Evolutionary conservation across 1,284 basidiomycete genomes (phyloP), one percentile per base, ranked within the genome.

Genomic region (Trichosporon coremiiforme): DNA sequence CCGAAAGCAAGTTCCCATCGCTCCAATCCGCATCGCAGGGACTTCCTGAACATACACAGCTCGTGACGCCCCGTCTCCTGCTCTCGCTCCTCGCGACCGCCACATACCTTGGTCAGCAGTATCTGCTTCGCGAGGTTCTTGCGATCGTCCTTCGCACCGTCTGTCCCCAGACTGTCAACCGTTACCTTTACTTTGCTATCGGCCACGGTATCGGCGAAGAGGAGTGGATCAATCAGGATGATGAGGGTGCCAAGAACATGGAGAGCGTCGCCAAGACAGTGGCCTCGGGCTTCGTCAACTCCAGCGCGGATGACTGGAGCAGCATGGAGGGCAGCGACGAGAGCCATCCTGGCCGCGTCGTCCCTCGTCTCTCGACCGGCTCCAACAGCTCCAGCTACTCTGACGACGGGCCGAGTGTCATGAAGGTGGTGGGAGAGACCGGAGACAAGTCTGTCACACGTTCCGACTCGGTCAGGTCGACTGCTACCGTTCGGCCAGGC

Each of bases 71-170:
- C 4, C 87, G 89, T 7, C 90, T 97, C 78, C 87, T 97, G 1
- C 86, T 95, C 12, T 95, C 93, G 5, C 87, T 96, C 17, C 87
- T 96, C 35, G 92, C 93, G 0, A 94, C 93, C 5, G 87, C 93
- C 0, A 88, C 92, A 57, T 97, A 94, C 81, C 89, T 98, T 38
- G 91, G 91, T 53, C 90, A 95, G 29, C 91, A 92, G 0, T 86
- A 89, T 13, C 81, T 95, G 33, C 89, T 91, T 22, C 87, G 91
- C 1, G 90, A 93, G 74, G 90, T 92, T 0, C 85, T 95, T 22
- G 86, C 88, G 0, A 85, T 88, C 65, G 88, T 96, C 25, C 85
- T 95, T 29, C 87, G 85, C 70, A 91, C 92, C 0, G 86, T 96
- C 53, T 91, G 93, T 0, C 94, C 94, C 0, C 87, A 86, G 71